Conservation (phyloP, 2,329 filamentous ascomycete species). For the Leptoxyphium fumago region DNA sequence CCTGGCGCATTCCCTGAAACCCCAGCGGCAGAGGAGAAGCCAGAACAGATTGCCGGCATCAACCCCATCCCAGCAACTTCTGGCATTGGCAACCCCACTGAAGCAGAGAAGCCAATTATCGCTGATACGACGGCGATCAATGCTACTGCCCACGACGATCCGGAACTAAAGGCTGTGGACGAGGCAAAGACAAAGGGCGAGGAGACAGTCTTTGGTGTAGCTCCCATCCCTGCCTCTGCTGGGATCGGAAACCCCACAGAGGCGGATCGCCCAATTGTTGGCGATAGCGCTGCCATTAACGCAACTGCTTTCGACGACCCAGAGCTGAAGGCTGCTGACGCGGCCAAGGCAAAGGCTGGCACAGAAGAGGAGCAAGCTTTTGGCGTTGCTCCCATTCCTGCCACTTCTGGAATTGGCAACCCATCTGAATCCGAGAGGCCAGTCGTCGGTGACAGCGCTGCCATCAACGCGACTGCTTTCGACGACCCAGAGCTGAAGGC, state of each 20-base stretch:
- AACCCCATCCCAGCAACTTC: constrained; percentile 30
- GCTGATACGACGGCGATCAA: constrained; percentile 51
- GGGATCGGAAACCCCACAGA: constrained; percentile 52
- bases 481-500: constrained; percentile 59
- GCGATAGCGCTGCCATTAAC: neutral
- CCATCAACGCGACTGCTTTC: constrained; percentile 46
- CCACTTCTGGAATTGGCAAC: constrained; percentile 50
- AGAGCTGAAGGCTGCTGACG: constrained; percentile 11
- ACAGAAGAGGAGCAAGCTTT: constrained; percentile 48
- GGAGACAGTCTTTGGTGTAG: constrained; percentile 32
- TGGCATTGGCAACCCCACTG: constrained; percentile 17
- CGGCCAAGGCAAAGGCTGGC: constrained; percentile 34
- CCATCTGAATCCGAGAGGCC: constrained; percentile 27
- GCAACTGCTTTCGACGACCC: constrained; percentile 8
- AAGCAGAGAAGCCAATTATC: too few species aligned
- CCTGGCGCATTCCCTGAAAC: constrained; percentile 49
- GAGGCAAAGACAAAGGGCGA: constrained; percentile 5
- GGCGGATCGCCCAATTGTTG: constrained; percentile 1
- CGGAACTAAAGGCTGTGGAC: constrained; percentile 32
- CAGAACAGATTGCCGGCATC: constrained; percentile 4
- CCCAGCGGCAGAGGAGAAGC: constrained; percentile 48
- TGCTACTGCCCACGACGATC: constrained; percentile 49
- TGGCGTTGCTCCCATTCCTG: constrained; percentile 42
- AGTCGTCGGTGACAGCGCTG: constrained; percentile 46
- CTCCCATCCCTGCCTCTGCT: constrained; percentile 42